Base-by-base conservation (phyloP, 2,329 filamentous ascomycete species). In the Pestalotiopsis sp. region DNA sequence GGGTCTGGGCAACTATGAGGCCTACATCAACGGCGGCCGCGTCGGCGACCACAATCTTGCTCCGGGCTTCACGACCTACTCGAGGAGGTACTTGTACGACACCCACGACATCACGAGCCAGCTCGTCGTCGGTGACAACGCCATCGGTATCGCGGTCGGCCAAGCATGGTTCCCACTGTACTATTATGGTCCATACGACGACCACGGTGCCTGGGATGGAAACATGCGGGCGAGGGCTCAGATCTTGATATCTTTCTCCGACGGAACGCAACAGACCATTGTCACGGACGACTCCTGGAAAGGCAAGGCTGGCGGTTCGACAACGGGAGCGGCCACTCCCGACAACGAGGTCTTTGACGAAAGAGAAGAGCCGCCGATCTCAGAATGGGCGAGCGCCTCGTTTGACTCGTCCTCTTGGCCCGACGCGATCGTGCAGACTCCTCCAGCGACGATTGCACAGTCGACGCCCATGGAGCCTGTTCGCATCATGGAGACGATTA, bases 51-150 rank as follows among this genome's bases (percentile, higher is more conserved):
- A 76, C 4, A 78, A 81, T 4, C 76, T 87, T 45, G 83, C 85
- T 23, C 86, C 86, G 0, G 86, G 86, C 0, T 88, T 85, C 84
- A 82, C 84, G 58, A 82, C 81, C 2, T 89, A 89, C 70, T 76
- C 81, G 0, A 75, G 83, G 61, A 80, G 86, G 0, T 80, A 85
- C n/a, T 77, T 81, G 1, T 90, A 89, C 69, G 82, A 88, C 67
- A 85, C 83, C 0, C 86, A 85, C 67, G 85, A 89, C 69, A 83
- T 89, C 1, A 82, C 81, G 0, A 69, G 77, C 0, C 76, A 84
- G 0, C 68, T 88, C 1, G 75, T 73, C 2, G 60, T 71, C 0
- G 78, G 78, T 23, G 59, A 69, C 3, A 87, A 87, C 71, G 76
- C 77, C 0, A 76, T 88, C 58, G 81, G 78, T 0, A 80, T 84